A percentile compares a stretch with the other conserved stretches of the same genome.
Conservation (phyloP, 2,329 filamentous ascomycete species). For the Teratosphaeriaceae sp. region DNA sequence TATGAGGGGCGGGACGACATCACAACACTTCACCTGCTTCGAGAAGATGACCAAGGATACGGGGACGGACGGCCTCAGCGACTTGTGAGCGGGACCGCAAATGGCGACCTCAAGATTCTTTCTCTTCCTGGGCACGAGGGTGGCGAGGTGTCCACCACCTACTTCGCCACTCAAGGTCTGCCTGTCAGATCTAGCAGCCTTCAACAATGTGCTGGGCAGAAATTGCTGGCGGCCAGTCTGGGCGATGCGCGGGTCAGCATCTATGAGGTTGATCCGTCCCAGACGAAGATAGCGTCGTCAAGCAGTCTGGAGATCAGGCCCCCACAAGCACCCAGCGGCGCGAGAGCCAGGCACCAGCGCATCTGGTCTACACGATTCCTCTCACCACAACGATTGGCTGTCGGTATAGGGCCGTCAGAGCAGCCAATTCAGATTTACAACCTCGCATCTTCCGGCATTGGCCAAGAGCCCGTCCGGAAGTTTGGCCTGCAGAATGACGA, state of each 20-base stretch:
- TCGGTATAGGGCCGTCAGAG: conserved; percentile 41
- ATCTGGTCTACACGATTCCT: conserved; percentile 50
- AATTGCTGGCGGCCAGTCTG: conserved; percentile 47
- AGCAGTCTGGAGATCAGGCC: conserved; percentile 26
- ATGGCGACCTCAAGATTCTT: conserved; percentile 44
- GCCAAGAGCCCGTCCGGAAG: conserved; percentile 32
- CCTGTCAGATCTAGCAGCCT: conserved; percentile 40
- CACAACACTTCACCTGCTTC: conserved; percentile 48
- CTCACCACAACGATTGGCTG: conserved; percentile 42
- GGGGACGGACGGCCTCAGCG: conserved; percentile 14
- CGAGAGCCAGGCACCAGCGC: conserved; percentile 16
- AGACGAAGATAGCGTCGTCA: conserved; percentile 30
- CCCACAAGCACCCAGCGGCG: conserved; percentile 5
- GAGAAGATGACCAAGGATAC: conserved; percentile 27
- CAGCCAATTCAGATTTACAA: conserved; percentile 45
- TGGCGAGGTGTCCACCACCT: conserved; percentile 27
- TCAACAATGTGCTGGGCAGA: conserved; percentile 7
- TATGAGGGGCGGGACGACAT: conserved; percentile 53
- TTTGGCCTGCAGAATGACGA: conserved; percentile 29
- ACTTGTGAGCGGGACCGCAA: conserved; percentile 50
- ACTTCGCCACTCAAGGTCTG: conserved; percentile 38
- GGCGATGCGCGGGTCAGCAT: conserved; percentile 36
- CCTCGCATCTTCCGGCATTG: conserved; percentile 41
- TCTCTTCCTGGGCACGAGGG: conserved; percentile 15
- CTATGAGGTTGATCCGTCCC: conserved; percentile 20